Percentiles rank a stretch among this genome's conserved stretches.
Conservation (phyloP, 2,329 filamentous ascomycete genomes). For the Cladophialophora bantiana region DNA sequence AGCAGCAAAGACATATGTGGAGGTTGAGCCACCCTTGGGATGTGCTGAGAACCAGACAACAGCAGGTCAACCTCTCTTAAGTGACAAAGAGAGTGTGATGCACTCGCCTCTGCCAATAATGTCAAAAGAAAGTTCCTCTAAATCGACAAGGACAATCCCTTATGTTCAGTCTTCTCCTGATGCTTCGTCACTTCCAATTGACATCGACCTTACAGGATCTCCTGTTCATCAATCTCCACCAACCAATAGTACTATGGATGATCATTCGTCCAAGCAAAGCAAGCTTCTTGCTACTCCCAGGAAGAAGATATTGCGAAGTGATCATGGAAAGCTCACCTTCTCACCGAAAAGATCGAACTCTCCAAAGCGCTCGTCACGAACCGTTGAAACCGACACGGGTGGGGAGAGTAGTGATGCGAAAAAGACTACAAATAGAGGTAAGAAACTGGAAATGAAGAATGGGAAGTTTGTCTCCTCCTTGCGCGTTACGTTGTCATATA, state of each 20-base stretch:
- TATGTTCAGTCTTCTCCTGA: not conserved
- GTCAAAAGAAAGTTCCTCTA: not conserved
- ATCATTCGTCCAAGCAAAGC: slow-evolving; percentile 6
- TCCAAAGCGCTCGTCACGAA: slow-evolving; percentile 19
- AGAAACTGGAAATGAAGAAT: slow-evolving; percentile 36
- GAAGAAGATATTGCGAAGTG: slow-evolving; percentile 57
- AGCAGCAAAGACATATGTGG: slow-evolving; percentile 19
- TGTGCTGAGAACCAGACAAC: not conserved
- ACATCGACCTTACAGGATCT: slow-evolving; percentile 9
- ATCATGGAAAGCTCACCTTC: slow-evolving; percentile 50
- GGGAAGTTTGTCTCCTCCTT: slow-evolving; percentile 37
- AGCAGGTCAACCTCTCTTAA: not conserved
- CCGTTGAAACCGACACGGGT: slow-evolving; percentile 1
- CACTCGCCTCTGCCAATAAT: not conserved
- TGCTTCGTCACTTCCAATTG: not conserved
- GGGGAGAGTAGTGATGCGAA: slow-evolving; percentile 3
- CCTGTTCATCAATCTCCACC: not conserved
- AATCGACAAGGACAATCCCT: not conserved
- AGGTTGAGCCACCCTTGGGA: not conserved
- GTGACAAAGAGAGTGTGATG: not conserved
- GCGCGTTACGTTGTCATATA: slow-evolving; percentile 31
- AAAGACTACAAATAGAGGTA: slow-evolving; percentile 9
- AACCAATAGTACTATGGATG: slow-evolving; percentile 2
- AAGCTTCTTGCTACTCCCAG: slow-evolving; percentile 57
- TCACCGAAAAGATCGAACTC: slow-evolving; percentile 24